A percentile compares a stretch with the other conserved stretches of the same genome.
Conservation (phyloP, 805 yeast species). For the Metschnikowia chrysomelidarum region DNA sequence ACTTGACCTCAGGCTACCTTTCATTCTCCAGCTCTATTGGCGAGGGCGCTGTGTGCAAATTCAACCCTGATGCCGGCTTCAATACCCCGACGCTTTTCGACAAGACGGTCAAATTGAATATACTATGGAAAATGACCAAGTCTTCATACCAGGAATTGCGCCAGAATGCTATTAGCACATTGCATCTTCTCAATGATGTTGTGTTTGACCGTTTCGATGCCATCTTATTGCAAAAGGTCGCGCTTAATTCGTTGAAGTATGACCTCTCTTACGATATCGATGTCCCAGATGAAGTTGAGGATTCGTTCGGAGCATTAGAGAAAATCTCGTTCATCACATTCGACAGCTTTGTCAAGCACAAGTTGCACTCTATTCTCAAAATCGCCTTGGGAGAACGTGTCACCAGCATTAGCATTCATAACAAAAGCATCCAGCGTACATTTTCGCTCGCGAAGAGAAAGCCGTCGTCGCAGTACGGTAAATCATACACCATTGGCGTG, state of each 20-base stretch:
- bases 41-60: slow-evolving; percentile 40
- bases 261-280: slow-evolving; percentile 63
- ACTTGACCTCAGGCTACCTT: slow-evolving; percentile 61
- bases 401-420: slow-evolving; percentile 34
- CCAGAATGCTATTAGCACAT: slow-evolving; percentile 66
- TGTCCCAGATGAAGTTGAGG: slow-evolving; percentile 36
- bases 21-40: slow-evolving; percentile 61
- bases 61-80: slow-evolving; percentile 56
- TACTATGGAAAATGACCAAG: slow-evolving; percentile 76
- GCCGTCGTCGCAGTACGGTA: slow-evolving; percentile 35
- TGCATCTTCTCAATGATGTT: slow-evolving; percentile 68
- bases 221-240: slow-evolving; percentile 64
- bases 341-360: slow-evolving; percentile 63
- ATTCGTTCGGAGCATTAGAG: slow-evolving; percentile 64
- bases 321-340: slow-evolving; percentile 68
- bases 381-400: slow-evolving; percentile 57
- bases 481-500: slow-evolving; percentile 54
- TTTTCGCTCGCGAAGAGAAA: slow-evolving; percentile 55
- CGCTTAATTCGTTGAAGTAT: slow-evolving; percentile 53
- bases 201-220: slow-evolving; percentile 80
- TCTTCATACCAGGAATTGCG: slow-evolving; percentile 62
- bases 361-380: slow-evolving; percentile 54
- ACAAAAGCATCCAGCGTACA: slow-evolving; percentile 20
- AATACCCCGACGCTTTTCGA: slow-evolving; percentile 75
- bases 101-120: slow-evolving; percentile 70